These are phyloP conservation scores for Raddia guianensis DNA, from an alignment of 176 grass and related monocot species.

Conservation along the genomic window DNA sequence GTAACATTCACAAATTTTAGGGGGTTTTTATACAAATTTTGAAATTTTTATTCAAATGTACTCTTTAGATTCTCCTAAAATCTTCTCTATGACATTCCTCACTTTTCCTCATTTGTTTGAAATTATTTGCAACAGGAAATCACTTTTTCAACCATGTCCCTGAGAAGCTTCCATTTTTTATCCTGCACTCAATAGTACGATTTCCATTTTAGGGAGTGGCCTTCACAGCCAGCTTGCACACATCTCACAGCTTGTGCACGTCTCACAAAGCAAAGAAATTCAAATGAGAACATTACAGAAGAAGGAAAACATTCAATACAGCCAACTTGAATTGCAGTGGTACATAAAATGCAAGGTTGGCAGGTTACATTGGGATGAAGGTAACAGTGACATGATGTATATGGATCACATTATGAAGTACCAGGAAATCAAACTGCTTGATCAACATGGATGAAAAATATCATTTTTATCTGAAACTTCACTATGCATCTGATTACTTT, in stretches of 20 bases:
- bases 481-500: slow-evolving; percentile 12
- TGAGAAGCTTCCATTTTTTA: too few relatives aligned
- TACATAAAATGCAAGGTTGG: slow-evolving; percentile 24
- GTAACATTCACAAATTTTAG: too few relatives aligned
- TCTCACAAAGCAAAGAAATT: not conserved
- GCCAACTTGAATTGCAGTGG: not conserved
- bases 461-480: slow-evolving; percentile 31
- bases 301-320: slow-evolving; percentile 1
- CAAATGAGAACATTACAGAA: slow-evolving; percentile 36
- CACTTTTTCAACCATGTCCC: too few relatives aligned
- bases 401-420: slow-evolving; percentile 1
- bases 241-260: not conserved
- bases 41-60: too few relatives aligned
- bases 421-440: slow-evolving; percentile 7
- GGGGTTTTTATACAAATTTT: too few relatives aligned
- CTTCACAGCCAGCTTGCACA: too few relatives aligned
- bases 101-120: too few relatives aligned
- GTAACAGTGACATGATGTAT: slow-evolving; percentile 19
- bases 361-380: slow-evolving; percentile 16
- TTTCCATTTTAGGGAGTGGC: too few relatives aligned
- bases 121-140: too few relatives aligned
- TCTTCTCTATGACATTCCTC: too few relatives aligned
- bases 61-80: too few relatives aligned
- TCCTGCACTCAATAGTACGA: too few relatives aligned
- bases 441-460: slow-evolving; percentile 7